These are phyloP conservation scores for Starmerella riodocensis DNA, from an alignment of 805 yeast genomes.

Conservation along the genomic window DNA sequence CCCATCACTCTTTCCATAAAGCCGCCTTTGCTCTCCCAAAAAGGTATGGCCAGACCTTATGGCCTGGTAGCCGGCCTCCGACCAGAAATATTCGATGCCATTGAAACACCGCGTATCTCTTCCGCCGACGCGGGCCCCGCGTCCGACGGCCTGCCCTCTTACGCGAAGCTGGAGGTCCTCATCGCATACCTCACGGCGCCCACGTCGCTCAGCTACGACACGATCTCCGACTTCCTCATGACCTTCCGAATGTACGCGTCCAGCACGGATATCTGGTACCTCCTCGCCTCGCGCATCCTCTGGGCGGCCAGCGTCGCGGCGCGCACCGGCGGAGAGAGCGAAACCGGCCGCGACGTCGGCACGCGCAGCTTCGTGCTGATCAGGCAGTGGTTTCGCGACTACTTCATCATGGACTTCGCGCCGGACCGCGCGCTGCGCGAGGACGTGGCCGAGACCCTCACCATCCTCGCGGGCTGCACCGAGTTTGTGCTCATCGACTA, in stretches of 20 bases:
- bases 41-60: too few species aligned
- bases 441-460: slow-evolving; percentile 11
- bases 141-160: slow-evolving; percentile 14
- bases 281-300: slow-evolving; percentile 49
- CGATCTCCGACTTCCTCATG: slow-evolving; percentile 73
- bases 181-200: slow-evolving; percentile 46
- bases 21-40: too few species aligned
- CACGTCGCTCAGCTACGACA: slow-evolving; percentile 57
- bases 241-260: slow-evolving; percentile 62
- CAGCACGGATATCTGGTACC: slow-evolving; percentile 43
- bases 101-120: slow-evolving; percentile 9
- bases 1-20: too few species aligned
- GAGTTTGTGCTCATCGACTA: slow-evolving; percentile 21
- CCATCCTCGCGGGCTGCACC: slow-evolving; percentile 20
- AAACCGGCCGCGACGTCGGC: slow-evolving; percentile 49
- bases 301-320: slow-evolving; percentile 47
- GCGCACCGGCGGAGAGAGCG: slow-evolving; percentile 21
- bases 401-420: slow-evolving; percentile 74
- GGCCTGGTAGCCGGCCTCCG: too few species aligned
- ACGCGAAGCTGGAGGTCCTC: slow-evolving; percentile 21
- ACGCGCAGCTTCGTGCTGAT: slow-evolving; percentile 75
- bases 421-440: slow-evolving; percentile 36
- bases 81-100: slow-evolving; percentile 8
- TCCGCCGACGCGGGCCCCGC: slow-evolving; percentile 1
- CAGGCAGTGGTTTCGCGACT: slow-evolving; percentile 82